Percentiles rank a stretch among this genome's conserved stretches.
Conservation (phyloP, 2,329 filamentous ascomycete species). For the Sporothrix brasiliensis region DNA sequence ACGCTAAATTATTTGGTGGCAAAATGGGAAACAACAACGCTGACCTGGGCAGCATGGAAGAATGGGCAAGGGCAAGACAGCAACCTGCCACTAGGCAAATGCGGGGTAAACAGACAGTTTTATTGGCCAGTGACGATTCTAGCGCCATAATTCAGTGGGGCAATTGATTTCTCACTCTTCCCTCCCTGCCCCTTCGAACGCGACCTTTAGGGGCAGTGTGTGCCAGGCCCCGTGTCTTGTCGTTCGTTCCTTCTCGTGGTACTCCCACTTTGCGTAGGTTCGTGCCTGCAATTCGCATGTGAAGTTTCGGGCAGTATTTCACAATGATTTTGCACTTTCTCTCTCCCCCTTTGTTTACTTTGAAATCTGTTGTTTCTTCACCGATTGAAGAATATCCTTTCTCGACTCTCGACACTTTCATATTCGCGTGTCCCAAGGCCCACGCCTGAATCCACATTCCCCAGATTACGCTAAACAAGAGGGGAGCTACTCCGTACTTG, state of each 20-base stretch:
- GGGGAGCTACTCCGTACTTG: neutral
- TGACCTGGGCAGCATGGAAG: no score
- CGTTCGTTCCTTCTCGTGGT: neutral
- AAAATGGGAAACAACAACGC: neutral
- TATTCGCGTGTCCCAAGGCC: neutral
- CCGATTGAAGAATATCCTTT: neutral
- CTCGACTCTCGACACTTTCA: neutral
- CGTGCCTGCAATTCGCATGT: neutral
- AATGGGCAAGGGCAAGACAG: neutral
- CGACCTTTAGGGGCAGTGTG: neutral
- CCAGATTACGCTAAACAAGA: slow-evolving; percentile 28
- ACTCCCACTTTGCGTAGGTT: neutral
- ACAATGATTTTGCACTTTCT: neutral
- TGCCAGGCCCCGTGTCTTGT: neutral
- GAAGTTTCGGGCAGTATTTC: neutral
- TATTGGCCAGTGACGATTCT: neutral
- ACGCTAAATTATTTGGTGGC: slow-evolving; percentile 29
- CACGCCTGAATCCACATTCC: slow-evolving; percentile 27
- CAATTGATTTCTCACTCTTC: neutral
- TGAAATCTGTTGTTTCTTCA: neutral
- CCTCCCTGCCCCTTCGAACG: neutral
- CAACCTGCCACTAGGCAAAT: slow-evolving; percentile 14
- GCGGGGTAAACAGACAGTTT: slow-evolving; percentile 21
- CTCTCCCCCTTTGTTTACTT: neutral
- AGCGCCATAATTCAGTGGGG: neutral